Evolutionary conservation across 139 green algal species (phyloP), one percentile per base, ranked within the genome.

Genomic region (Nannochloris sp.): DNA sequence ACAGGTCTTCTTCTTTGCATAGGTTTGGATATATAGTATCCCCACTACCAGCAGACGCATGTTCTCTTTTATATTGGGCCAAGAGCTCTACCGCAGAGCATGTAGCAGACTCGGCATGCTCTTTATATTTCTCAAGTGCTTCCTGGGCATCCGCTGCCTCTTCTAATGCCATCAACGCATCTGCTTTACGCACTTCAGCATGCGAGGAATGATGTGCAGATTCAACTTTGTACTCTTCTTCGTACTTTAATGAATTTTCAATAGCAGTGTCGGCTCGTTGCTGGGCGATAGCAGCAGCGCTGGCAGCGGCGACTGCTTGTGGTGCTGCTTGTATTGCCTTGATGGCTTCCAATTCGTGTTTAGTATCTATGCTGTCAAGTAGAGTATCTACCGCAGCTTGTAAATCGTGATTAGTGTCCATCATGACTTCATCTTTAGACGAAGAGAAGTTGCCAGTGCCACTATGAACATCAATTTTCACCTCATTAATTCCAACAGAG

Each of bases 81-180:
- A n/a, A n/a, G n/a, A 89, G 71, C 38, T 65, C 15, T 24, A 59
- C 61, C 1, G 83, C 81, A 24, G 65, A 71, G 67, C 53, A 56
- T 23, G 54, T 39, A 4, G 75, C 62, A 23, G 65, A 65, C 1
- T 67, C 62, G 0, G 72, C 31, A 29, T 83, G 68, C 10, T 68
- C 42, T 39, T 78, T 64, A 23, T 78, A 71, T 12, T 54, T 36
- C 57, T 90, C 77, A 3, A 74, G 65, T 14, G 72, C 79, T 60
- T 78, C 48, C 34, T 89, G 76, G 38, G 75, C 69, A 13, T 54
- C 70, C 0, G 67, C 47, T 4, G 75, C 78, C 45, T 69, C 51
- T 63, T 84, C 60, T 54, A 84, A 58, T 59, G 78, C 62, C 36
- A 46, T 45, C 30, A 54, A 15, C 55, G 75, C 70, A 53, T 68